Evolutionary conservation across 2,329 filamentous ascomycete species (phyloP), one percentile per base, ranked within the genome.

Genomic region (Trichoderma aggressivum): DNA sequence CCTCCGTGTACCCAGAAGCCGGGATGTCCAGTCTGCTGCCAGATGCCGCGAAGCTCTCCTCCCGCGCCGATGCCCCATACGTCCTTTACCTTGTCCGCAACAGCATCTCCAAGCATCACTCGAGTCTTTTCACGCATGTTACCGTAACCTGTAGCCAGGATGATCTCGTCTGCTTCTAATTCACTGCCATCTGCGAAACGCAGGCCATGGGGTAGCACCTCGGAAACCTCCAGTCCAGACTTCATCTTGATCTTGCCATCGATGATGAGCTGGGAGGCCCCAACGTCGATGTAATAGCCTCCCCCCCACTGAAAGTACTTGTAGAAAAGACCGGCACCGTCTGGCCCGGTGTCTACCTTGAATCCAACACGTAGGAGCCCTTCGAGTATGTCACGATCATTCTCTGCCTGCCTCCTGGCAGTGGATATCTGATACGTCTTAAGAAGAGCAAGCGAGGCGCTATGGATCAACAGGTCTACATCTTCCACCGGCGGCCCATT

Each of bases 241-340:
- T 88, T 88, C 30, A 92, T 81, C 74, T 88, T 88, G 77, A 92
- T 88, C 76, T 88, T 88, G 0, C 90, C 89, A 14, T 90, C 87
- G 2, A 83, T 82, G 71, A 92, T 90, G 28, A 92, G 83, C 75
- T 87, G 80, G 0, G 86, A 87, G 0, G 86, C 87, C 0, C 91
- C 91, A 1, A 91, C 89, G 72, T 92, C 89, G 73, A 92, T 90
- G 79, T 92, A 92, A 76, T 92, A 92, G 0, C 90, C 90, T 0
- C 91, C 90, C 1, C 89, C 89, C 3, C 88, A 85, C 74, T 90
- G 88, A 73, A 90, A 84, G 75, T 91, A 92, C 78, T 91, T 91
- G 66, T 86, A 79, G 70, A 88, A 84, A 4, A 91, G 81, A 0
- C 90, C 90, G 0, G 85, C 81, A 1, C 82, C 85, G 67, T 89